Evolutionary conservation across 768 basidiomycete genomes (phyloP).

Genomic region (Coprinopsis marcescibilis): DNA sequence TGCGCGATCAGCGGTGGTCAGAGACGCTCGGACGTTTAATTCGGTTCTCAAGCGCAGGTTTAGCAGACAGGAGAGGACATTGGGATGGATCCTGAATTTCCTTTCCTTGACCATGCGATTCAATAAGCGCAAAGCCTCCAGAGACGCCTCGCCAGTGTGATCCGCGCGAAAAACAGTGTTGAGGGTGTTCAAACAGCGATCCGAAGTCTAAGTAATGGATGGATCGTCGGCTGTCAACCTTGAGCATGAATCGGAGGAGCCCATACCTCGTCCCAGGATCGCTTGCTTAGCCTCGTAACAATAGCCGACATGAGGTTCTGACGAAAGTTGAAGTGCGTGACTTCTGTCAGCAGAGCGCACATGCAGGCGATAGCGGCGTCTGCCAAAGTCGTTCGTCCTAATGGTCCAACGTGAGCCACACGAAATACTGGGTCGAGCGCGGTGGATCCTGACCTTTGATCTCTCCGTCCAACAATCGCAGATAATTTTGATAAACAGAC

Average conservation of each 20-base stretch:
- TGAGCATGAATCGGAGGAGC: slow-evolving; percentile 8
- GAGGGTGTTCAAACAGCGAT: slow-evolving; percentile 77
- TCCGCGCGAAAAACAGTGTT: slow-evolving; percentile 82
- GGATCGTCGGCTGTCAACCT: slow-evolving; percentile 11
- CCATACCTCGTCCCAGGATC: slow-evolving; percentile 84
- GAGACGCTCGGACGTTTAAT: slow-evolving; percentile 72
- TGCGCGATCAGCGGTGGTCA: slow-evolving; percentile 43
- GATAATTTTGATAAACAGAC: slow-evolving; percentile 79
- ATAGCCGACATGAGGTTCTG: slow-evolving; percentile 87
- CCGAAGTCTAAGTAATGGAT: slow-evolving; percentile 59
- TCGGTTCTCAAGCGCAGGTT: slow-evolving; percentile 85
- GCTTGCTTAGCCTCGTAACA: slow-evolving; percentile 75
- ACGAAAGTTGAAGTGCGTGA: slow-evolving; percentile 96
- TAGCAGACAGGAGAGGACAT: slow-evolving; percentile 78
- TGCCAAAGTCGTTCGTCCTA: slow-evolving; percentile 61
- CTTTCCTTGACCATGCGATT: slow-evolving; percentile 96
- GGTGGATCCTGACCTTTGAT: slow-evolving; percentile 59
- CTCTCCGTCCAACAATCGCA: slow-evolving; percentile 80
- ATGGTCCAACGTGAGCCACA: slow-evolving; percentile 12
- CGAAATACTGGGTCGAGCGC: slow-evolving; percentile 6
- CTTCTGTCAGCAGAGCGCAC: slow-evolving; percentile 77
- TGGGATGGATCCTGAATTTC: slow-evolving; percentile 83
- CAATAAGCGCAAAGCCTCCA: slow-evolving; percentile 84
- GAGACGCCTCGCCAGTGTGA: slow-evolving; percentile 70
- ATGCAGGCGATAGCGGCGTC: slow-evolving; percentile 76